These are phyloP conservation scores for Polysphondylium violaceum DNA, from an alignment of 78 protist genomes.

Conservation along the genomic window DNA sequence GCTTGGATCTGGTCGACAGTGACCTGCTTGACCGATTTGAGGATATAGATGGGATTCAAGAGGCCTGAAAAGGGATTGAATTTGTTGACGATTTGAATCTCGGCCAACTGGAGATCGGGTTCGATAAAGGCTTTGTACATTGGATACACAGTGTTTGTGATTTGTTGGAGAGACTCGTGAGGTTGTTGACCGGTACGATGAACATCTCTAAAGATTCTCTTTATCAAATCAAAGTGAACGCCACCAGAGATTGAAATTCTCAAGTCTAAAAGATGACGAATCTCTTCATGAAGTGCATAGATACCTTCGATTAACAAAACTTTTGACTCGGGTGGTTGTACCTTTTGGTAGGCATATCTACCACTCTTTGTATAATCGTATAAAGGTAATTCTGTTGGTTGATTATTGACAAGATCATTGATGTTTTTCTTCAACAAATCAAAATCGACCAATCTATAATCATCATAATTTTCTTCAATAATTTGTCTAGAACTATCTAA, in stretches of 20 bases:
- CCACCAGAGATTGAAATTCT: constrained; percentile 84
- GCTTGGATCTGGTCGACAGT: constrained; percentile 52
- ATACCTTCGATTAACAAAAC: constrained; percentile 84
- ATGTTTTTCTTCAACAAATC: constrained; percentile 80
- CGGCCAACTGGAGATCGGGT: constrained; percentile 78
- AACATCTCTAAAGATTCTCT: constrained; percentile 84
- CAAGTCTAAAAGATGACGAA: constrained; percentile 81
- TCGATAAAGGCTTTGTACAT: constrained; percentile 89
- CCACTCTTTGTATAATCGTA: constrained; percentile 82
- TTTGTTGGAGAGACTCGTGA: constrained; percentile 82
- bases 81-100: constrained; percentile 69
- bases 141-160: constrained; percentile 86
- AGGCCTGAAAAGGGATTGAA: constrained; percentile 82
- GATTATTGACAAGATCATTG: constrained; percentile 41
- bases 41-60: constrained; percentile 69
- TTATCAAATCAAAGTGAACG: constrained; percentile 84
- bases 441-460: constrained; percentile 80
- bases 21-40: constrained; percentile 58
- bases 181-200: constrained; percentile 83
- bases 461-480: constrained; percentile 86
- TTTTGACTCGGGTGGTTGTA: constrained; percentile 66
- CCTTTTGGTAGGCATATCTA: constrained; percentile 74
- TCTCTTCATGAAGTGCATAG: constrained; percentile 78
- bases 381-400: constrained; percentile 77
- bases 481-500: constrained; percentile 81